phyloP scores from a whole-genome alignment of 164 flowering plant species.

The Cinnamomum micranthum region DNA sequence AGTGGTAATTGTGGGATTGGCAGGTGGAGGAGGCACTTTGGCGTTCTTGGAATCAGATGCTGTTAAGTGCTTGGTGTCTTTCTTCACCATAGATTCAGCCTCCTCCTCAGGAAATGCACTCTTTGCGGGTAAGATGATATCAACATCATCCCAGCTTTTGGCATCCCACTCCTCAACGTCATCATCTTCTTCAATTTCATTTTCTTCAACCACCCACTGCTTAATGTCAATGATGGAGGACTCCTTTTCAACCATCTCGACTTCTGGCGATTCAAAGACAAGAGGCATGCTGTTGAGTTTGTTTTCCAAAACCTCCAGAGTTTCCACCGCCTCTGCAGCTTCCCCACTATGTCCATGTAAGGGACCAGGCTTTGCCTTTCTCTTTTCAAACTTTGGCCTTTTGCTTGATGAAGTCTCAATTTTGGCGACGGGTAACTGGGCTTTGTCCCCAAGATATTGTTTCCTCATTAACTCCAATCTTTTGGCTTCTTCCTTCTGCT shows the following conservation, averaged over 20 bases:
- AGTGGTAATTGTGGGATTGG: conserved; percentile 19
- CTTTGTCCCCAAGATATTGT: conserved; percentile 65
- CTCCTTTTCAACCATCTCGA: conserved; percentile 48
- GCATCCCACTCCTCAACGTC: conserved; percentile 93
- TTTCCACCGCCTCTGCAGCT: conserved; percentile 30
- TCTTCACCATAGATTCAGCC: conserved; percentile 49
- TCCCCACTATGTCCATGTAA: conserved; percentile 47
- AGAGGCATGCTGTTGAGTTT: conserved; percentile 25
- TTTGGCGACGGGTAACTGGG: conserved; percentile 38
- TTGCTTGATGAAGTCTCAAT: conserved; percentile 37
- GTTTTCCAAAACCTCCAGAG: conserved; percentile 30
- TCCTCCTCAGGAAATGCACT: conserved; percentile 90
- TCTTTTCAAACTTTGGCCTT: conserved; percentile 65
- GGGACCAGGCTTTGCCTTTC: conserved; percentile 54
- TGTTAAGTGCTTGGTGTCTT: conserved; percentile 36
- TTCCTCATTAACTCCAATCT: conserved; percentile 73
- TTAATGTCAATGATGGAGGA: conserved; percentile 16
- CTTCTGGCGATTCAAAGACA: conserved; percentile 24
- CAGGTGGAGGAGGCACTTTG: conserved; percentile 18
- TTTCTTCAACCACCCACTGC: conserved; percentile 43
- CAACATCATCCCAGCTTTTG: conserved; percentile 96
- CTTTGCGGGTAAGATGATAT: conserved; percentile 48
- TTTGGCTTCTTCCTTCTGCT: conserved; percentile 91
- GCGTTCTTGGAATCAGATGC: conserved; percentile 21
- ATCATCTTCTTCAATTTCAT: conserved; percentile 54